phyloP scores from a whole-genome alignment of 2,329 filamentous ascomycete species.

The Lomentospora prolificans region DNA sequence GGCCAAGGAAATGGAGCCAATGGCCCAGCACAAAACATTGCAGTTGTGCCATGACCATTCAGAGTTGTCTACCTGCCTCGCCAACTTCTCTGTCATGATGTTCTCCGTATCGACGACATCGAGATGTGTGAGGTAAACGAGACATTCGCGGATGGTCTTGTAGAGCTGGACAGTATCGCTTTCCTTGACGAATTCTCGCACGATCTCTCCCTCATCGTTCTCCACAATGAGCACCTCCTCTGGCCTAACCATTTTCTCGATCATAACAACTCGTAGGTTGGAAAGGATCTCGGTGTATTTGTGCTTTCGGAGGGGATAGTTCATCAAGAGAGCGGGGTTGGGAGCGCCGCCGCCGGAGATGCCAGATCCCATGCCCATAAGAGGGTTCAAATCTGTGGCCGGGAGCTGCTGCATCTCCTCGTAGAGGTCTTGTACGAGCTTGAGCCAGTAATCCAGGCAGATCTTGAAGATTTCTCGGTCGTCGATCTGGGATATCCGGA shows the following conservation, averaged over 20 bases:
- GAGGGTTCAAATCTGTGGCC: constrained; percentile 83
- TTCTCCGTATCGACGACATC: constrained; percentile 96
- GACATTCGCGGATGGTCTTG: constrained; percentile 94
- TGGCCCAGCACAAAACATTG: constrained; percentile 99
- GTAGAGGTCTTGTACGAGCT: constrained; percentile 93
- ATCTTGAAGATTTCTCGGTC: constrained; percentile 99
- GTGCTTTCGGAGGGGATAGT: constrained; percentile 92
- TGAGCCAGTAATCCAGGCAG: constrained; percentile 97
- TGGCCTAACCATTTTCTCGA: constrained; percentile 98
- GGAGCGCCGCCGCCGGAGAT: constrained; percentile 73
- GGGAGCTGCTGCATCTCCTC: constrained; percentile 98
- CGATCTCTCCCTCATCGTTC: constrained; percentile 98
- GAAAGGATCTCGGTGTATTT: constrained; percentile 93
- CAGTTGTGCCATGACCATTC: constrained; percentile 99
- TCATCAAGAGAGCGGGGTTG: constrained; percentile 74
- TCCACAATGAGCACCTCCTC: constrained; percentile 99
- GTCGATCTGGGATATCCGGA: constrained; percentile 96
- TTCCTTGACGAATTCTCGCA: constrained; percentile 98
- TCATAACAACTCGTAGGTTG: constrained; percentile 94
- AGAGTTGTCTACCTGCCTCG: constrained; percentile 83
- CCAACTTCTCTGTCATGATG: constrained; percentile 98
- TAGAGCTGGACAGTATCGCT: constrained; percentile 98
- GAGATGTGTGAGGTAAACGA: constrained; percentile 94
- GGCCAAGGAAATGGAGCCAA: constrained; percentile 93
- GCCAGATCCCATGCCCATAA: constrained; percentile 66